Base-by-base conservation (phyloP, 2,329 filamentous ascomycete genomes). In the Aspergillus pseudoterreus region DNA sequence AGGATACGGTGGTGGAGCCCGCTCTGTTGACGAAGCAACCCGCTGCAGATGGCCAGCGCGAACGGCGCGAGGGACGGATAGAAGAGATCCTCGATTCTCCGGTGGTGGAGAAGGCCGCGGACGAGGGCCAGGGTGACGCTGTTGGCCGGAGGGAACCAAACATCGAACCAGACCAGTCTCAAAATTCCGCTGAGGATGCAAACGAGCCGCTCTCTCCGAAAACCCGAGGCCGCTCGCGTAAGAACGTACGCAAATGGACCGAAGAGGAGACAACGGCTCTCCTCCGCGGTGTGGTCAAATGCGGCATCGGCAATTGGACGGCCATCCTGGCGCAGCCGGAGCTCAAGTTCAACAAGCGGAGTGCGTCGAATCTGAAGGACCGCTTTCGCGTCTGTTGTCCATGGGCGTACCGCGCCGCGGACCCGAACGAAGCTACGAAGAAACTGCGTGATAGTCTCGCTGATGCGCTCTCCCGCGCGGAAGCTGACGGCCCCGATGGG, bases 251-350 rank as follows among this genome's bases (percentile, higher is more conserved):
- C 50, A 75, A 69, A 57, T 86, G 83, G 83, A 79, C 79, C 1
- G 78, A 84, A n/a, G 72, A 82, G 55, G 83, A 86, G 64, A 85
- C 82, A 0, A 74, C 72, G 24, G 74, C 80, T 56, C 64, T 86
- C 22, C 69, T 85, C 11, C 71, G 76, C 51, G 83, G 83, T 0
- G 83, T 85, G 8, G 75, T 78, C 35, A 79, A 76, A 55, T 84
- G 81, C 59, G 83, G 83, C 1, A 81, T 85, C 53, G 83, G 83
- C 3, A 83, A 77, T 55, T 86, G 83, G 83, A 85, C 82, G 50
- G 78, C 78, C 56, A 85, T 86, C 15, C 63, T 85, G 22, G 72
- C 79, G 3, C 78, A 81, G 56, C 65, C 78, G 14, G 79, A 83
- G 32, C 79, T 82, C 52, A 71, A 69, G 3, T 86, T 86, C 61